A percentile compares a stretch with the other conserved stretches of the same genome.
Conservation (phyloP, 768 basidiomycete genomes). For the Mycena floridula region DNA sequence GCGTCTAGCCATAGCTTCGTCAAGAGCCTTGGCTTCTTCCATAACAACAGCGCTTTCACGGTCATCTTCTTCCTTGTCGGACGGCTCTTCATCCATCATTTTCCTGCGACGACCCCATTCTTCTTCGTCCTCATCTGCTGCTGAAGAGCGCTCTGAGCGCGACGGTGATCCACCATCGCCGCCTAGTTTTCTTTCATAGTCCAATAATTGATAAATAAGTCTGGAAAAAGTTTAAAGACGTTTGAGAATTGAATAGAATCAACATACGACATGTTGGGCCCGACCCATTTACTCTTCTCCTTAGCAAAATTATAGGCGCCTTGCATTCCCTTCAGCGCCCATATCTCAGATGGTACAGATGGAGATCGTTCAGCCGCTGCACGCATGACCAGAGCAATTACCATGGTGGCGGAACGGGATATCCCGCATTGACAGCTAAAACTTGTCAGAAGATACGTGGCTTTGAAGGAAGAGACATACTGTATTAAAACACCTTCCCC, state of each 20-base stretch:
- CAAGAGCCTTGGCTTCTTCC: conserved; percentile 77
- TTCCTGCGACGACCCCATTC: conserved; percentile 74
- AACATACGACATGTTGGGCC: conserved; percentile 93
- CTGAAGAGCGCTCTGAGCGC: conserved; percentile 48
- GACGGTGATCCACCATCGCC: conserved; percentile 42
- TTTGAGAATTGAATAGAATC: conserved; percentile 10
- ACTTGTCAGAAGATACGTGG: conserved; percentile 15
- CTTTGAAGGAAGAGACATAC: conserved; percentile 41
- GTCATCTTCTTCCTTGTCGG: conserved; percentile 45
- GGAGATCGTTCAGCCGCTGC: conserved; percentile 70
- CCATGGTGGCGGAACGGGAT: conserved; percentile 83
- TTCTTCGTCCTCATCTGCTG: conserved; percentile 60
- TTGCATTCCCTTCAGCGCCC: conserved; percentile 83
- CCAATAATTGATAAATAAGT: conserved; percentile 88
- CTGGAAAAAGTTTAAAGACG: conserved; percentile 27
- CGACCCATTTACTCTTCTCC: conserved; percentile 79
- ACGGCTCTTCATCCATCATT: conserved; percentile 49
- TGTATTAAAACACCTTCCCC: conserved; percentile 81
- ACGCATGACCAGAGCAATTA: conserved; percentile 90
- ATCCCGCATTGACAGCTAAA: conserved; percentile 89
- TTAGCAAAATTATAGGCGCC: conserved; percentile 87
- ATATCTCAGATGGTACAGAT: conserved; percentile 66
- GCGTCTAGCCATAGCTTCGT: conserved; percentile 89
- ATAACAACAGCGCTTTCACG: conserved; percentile 52
- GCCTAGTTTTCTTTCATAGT: conserved; percentile 77